Evolutionary conservation across 2,329 filamentous ascomycete genomes (phyloP), one percentile per base, ranked within the genome.

Genomic region (Ceratocystis cubensis): DNA sequence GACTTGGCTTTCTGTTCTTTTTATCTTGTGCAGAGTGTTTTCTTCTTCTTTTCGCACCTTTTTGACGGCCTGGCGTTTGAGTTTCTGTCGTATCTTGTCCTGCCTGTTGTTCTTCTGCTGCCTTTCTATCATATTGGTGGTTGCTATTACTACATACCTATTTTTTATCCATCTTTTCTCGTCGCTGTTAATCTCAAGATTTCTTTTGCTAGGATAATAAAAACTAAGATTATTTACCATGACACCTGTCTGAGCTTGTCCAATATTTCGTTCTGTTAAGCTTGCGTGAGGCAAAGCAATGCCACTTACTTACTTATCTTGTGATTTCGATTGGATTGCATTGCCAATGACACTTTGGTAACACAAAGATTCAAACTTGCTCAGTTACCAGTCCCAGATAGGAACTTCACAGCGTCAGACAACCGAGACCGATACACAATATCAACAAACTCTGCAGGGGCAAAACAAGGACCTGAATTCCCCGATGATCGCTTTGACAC

Each of bases 31-130:
- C 10, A 15, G 37, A 41, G 37, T 46, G 7, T 33, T 33, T 61
- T 7, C 3, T 46, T 46, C 33, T 44, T 37, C 48, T 46, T 37
- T 44, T 48, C n/a, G 17, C 28, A 41, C 33, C 30, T 30, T 22
- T 53, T 33, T 57, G 64, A 59, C 50, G 50, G 50, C 50, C 56
- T 65, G 53, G 64, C 41, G 41, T 57, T 65, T 61, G 50, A 46
- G 53, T 59, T 65, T 57, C 25, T 28, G 37, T 59, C 50, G 20
- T 64, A 20, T 33, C n/a, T 59, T 56, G 30, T 25, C 56, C 37
- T 41, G 13, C 37, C 13, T 41, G 13, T 46, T 59, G 8, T 48
- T 59, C 41, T 59, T 37, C 15, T 48, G 15, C 15, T 48, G 20
- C 56, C 48, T 50, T 46, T 65, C 48, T 64, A 46, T 13, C n/a